A percentile compares a stretch with the other conserved stretches of the same genome.
Conservation (phyloP, 2,329 filamentous ascomycete genomes). For the Aaosphaeria pasadenensis region DNA sequence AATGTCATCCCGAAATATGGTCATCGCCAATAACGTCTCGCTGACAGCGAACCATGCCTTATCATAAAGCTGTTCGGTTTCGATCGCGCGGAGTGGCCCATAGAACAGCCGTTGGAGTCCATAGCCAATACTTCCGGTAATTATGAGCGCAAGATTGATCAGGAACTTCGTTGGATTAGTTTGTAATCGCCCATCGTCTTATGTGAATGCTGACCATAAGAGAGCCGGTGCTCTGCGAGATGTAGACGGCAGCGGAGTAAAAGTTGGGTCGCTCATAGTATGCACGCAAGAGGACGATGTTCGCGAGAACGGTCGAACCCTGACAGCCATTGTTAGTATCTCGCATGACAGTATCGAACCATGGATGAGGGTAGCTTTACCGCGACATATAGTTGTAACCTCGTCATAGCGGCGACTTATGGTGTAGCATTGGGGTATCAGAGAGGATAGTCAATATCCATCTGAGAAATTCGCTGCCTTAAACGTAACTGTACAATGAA, state of each 20-base stretch:
- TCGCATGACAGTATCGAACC: background rate
- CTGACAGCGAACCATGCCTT: slow-evolving; percentile 98
- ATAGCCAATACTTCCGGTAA: slow-evolving; percentile 78
- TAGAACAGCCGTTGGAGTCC: slow-evolving; percentile 87
- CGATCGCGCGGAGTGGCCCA: slow-evolving; percentile 83
- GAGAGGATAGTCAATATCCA: background rate
- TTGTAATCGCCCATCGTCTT: background rate
- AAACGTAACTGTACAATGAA: background rate
- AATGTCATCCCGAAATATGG: slow-evolving; percentile 92
- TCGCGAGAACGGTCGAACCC: slow-evolving; percentile 77
- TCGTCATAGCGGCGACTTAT: slow-evolving; percentile 20
- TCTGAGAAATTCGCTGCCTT: background rate
- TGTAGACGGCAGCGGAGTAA: slow-evolving; percentile 95
- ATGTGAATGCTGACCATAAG: slow-evolving; percentile 64
- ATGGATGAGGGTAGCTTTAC: slow-evolving; percentile 12
- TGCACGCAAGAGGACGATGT: slow-evolving; percentile 79
- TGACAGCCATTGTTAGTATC: slow-evolving; percentile 17
- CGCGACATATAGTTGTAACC: slow-evolving; percentile 33
- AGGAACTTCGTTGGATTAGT: slow-evolving; percentile 61
- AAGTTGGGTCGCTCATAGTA: slow-evolving; percentile 96
- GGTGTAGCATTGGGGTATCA: background rate
- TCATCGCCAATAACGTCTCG: slow-evolving; percentile 96
- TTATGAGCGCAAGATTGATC: slow-evolving; percentile 82
- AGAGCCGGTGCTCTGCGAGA: slow-evolving; percentile 94
- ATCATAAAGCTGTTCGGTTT: slow-evolving; percentile 96